phyloP scores from a whole-genome alignment of 257 asterid genomes.

The Solanum verrucosum region DNA sequence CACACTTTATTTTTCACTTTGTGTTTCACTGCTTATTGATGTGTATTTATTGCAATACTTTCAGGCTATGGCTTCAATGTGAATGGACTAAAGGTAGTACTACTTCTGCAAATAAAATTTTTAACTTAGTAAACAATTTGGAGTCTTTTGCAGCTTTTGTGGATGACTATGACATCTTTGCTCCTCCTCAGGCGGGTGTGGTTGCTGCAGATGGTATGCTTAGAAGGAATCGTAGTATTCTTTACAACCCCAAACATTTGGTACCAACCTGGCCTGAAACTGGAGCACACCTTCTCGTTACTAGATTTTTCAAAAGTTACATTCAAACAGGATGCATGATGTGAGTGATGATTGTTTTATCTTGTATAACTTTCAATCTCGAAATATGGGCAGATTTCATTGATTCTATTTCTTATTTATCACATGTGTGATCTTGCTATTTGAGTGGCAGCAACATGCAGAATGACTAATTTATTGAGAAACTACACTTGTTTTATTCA shows the following conservation, averaged over 20 bases:
- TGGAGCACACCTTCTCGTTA: slow-evolving; percentile 67
- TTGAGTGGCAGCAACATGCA: not conserved
- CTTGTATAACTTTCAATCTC: not conserved
- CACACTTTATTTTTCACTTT: not conserved
- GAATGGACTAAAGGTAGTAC: slow-evolving; percentile 62
- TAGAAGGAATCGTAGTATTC: slow-evolving; percentile 12
- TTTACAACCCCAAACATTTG: slow-evolving; percentile 52
- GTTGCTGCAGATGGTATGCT: slow-evolving; percentile 61
- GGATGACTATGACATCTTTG: not conserved
- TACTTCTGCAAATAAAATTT: not conserved
- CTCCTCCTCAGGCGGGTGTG: slow-evolving; percentile 45
- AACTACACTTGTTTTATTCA: not conserved
- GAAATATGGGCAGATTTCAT: not conserved
- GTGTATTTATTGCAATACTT: not conserved
- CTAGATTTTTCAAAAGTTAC: slow-evolving; percentile 45
- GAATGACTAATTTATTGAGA: not conserved
- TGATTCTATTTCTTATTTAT: not conserved
- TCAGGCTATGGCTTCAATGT: slow-evolving; percentile 71
- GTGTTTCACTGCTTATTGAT: not conserved
- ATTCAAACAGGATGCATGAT: slow-evolving; percentile 52
- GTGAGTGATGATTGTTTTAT: slow-evolving; percentile 36
- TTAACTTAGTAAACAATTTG: not conserved
- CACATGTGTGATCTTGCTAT: not conserved
- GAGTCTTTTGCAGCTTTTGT: too few species aligned
- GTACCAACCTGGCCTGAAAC: slow-evolving; percentile 69